Evolutionary conservation across 192 early-diverging fungal species (phyloP).

Genomic region (Entomortierella beljakovae): DNA sequence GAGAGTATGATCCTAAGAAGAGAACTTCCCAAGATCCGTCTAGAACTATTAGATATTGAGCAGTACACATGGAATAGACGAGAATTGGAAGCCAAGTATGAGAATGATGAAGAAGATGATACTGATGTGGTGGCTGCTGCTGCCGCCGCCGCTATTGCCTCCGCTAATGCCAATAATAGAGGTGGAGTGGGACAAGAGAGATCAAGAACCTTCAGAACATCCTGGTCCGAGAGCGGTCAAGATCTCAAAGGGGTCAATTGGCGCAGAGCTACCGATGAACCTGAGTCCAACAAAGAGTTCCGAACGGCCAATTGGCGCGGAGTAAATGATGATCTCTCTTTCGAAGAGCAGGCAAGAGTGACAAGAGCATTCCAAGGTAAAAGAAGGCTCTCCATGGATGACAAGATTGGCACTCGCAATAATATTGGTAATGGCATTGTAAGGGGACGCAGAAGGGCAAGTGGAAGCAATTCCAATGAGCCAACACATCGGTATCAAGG

Average conservation of each 20-base stretch:
- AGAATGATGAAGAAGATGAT: constrained; percentile 16
- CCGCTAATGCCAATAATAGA: not conserved
- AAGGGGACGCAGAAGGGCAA: constrained; percentile 1
- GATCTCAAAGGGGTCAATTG: not conserved
- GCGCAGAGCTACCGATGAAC: not conserved
- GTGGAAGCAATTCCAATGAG: constrained; percentile 20
- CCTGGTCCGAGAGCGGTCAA: not conserved
- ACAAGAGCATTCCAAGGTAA: constrained; percentile 10
- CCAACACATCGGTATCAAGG: constrained; percentile 13
- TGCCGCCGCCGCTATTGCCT: not conserved
- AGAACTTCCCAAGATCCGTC: constrained; percentile 35
- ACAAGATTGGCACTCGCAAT: not conserved
- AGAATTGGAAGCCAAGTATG: constrained; percentile 37
- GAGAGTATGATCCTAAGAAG: constrained; percentile 44
- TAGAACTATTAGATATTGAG: constrained; percentile 40
- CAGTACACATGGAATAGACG: constrained; percentile 22
- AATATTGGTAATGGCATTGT: not conserved
- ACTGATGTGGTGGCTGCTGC: not conserved
- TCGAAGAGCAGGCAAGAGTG: constrained; percentile 17
- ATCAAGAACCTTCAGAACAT: not conserved
- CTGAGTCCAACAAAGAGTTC: not conserved
- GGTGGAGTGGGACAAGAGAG: not conserved
- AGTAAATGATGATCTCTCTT: not conserved
- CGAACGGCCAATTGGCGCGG: not conserved
- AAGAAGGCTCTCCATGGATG: not conserved